A percentile compares a stretch with the other conserved stretches of the same genome.
phyloP scores from a whole-genome alignment of 306 rosid species.

The Cicer bijugum region DNA sequence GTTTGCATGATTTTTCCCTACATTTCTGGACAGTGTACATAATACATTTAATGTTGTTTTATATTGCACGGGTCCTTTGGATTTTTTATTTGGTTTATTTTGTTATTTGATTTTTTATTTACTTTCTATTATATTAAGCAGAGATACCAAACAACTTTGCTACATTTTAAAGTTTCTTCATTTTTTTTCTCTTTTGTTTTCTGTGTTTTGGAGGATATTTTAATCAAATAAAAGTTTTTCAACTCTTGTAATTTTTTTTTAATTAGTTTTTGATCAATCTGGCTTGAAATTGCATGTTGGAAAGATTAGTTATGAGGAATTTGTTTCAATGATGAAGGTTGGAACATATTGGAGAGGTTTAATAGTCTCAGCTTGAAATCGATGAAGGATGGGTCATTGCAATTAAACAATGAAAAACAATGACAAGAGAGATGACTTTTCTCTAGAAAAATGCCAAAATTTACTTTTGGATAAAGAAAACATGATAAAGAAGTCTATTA shows the following conservation, averaged over 20 bases:
- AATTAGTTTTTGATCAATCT: constrained; percentile 22
- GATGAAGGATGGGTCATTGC: constrained; percentile 79
- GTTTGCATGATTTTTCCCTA: too few species aligned
- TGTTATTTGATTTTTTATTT: too few species aligned
- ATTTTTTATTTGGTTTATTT: too few species aligned
- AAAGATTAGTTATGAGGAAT: constrained; percentile 85
- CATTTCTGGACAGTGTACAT: too few species aligned
- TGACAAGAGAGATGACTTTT: constrained; percentile 42
- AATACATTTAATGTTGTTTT: too few species aligned
- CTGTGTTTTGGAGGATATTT: background rate
- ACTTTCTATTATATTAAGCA: background rate
- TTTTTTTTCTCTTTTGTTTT: background rate
- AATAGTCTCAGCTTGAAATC: constrained; percentile 70
- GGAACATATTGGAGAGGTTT: constrained; percentile 99
- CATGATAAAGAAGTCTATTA: constrained; percentile 39
- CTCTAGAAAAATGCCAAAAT: constrained; percentile 17
- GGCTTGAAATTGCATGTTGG: constrained; percentile 69
- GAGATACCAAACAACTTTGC: background rate
- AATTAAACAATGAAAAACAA: constrained; percentile 45
- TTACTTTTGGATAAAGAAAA: constrained; percentile 43
- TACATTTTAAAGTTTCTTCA: constrained; percentile 7
- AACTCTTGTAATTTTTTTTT: constrained; percentile 6
- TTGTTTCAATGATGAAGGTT: constrained; percentile 90
- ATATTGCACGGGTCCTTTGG: too few species aligned
- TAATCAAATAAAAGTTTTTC: background rate